A percentile compares a stretch with the other conserved stretches of the same genome.
Evolutionary conservation across 805 yeast genomes (phyloP).

Genomic region (Sugiyamaella boreocaroliniensis): DNA sequence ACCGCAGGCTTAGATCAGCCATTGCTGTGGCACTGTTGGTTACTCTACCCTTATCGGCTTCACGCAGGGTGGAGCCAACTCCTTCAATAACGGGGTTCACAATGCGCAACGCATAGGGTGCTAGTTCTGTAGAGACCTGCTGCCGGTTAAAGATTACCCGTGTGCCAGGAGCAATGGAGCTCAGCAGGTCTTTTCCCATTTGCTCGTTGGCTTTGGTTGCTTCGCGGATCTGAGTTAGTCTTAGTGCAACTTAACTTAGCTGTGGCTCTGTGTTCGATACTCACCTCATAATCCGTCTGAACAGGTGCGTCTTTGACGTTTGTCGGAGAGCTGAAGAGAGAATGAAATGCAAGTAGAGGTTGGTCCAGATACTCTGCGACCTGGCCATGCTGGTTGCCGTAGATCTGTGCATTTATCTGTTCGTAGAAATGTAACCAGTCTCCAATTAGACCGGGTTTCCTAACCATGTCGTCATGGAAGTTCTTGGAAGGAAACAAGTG

Average conservation of each 20-base stretch:
- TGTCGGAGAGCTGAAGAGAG: slow-evolving; percentile 54
- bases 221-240: slow-evolving; percentile 23
- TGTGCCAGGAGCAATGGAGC: slow-evolving; percentile 14
- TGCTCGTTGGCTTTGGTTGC: slow-evolving; percentile 25
- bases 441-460: slow-evolving; percentile 52
- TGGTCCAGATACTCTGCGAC: slow-evolving; percentile 49
- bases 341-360: slow-evolving; percentile 56
- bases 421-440: slow-evolving; percentile 80
- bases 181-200: slow-evolving; percentile 25
- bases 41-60: slow-evolving; percentile 15
- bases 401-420: slow-evolving; percentile 36
- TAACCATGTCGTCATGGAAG: slow-evolving; percentile 56
- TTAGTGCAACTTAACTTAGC: neutral
- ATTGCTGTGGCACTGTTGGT: slow-evolving; percentile 20
- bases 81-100: slow-evolving; percentile 21
- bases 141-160: slow-evolving; percentile 12
- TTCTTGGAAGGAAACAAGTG: slow-evolving; percentile 54
- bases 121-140: slow-evolving; percentile 24
- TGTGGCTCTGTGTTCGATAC: neutral
- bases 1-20: slow-evolving; percentile 20
- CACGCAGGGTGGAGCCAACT: slow-evolving; percentile 1
- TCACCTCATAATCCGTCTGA: slow-evolving; percentile 13
- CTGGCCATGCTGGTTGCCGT: slow-evolving; percentile 40
- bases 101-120: slow-evolving; percentile 27
- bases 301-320: slow-evolving; percentile 28